These are phyloP conservation scores for Hydnum rufescens DNA, from an alignment of 768 basidiomycete genomes.

Conservation along the genomic window DNA sequence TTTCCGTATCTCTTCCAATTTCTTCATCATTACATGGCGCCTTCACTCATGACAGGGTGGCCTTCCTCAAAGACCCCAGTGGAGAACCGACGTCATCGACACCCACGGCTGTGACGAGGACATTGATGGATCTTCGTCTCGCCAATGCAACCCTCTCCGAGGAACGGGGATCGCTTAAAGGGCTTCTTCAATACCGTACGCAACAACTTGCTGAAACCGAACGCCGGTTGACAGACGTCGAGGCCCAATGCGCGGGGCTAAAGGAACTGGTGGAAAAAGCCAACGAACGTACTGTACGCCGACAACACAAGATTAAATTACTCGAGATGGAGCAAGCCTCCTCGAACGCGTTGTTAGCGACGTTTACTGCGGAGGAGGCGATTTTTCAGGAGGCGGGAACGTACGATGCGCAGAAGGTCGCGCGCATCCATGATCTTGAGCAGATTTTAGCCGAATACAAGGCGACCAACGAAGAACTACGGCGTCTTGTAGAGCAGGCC, in stretches of 20 bases:
- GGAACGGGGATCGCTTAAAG: slow-evolving; percentile 38
- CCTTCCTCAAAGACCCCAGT: slow-evolving; percentile 6
- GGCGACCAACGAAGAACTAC: slow-evolving; percentile 25
- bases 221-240: neutral
- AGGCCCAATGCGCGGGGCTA: neutral
- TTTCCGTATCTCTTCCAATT: neutral
- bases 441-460: slow-evolving; percentile 27
- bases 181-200: slow-evolving; percentile 34
- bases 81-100: slow-evolving; percentile 5
- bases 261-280: slow-evolving; percentile 12
- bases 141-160: slow-evolving; percentile 44
- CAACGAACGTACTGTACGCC: slow-evolving; percentile 20
- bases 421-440: slow-evolving; percentile 14
- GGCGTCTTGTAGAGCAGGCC: slow-evolving; percentile 9
- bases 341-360: slow-evolving; percentile 44
- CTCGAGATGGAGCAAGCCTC: slow-evolving; percentile 47
- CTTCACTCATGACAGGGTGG: slow-evolving; percentile 18
- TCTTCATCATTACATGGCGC: slow-evolving; percentile 14
- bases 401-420: slow-evolving; percentile 24
- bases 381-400: slow-evolving; percentile 34
- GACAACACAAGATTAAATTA: slow-evolving; percentile 23
- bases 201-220: slow-evolving; percentile 18
- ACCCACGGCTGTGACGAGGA: slow-evolving; percentile 17
- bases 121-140: slow-evolving; percentile 37
- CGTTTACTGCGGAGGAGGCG: slow-evolving; percentile 39